Percentiles rank a stretch among this genome's conserved stretches.
Conservation (phyloP, 495 filamentous ascomycete genomes). For the Penicillium turbatum region DNA sequence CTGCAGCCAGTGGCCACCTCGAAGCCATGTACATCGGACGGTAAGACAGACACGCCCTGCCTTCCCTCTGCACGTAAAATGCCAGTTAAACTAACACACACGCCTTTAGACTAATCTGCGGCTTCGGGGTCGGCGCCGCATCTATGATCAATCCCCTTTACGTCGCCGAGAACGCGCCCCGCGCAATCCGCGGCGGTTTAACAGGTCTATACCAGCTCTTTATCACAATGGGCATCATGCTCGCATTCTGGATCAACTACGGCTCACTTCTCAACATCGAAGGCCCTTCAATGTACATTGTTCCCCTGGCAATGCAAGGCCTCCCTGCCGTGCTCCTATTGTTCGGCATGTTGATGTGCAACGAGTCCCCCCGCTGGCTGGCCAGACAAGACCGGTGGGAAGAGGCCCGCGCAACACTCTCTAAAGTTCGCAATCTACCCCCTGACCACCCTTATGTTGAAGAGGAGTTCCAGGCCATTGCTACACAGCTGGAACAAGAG, state of each 20-base stretch:
- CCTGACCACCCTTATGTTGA: slow-evolving; percentile 59
- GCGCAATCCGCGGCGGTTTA: slow-evolving; percentile 65
- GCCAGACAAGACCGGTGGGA: slow-evolving; percentile 68
- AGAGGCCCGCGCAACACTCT: slow-evolving; percentile 52
- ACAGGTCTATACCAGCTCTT: slow-evolving; percentile 71
- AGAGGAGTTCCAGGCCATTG: slow-evolving; percentile 62
- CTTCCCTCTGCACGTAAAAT: too few species aligned
- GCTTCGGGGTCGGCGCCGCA: slow-evolving; percentile 61
- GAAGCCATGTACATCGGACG: slow-evolving; percentile 60
- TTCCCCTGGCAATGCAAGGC: slow-evolving; percentile 64
- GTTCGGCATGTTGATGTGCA: slow-evolving; percentile 53
- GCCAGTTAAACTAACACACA: background rate
- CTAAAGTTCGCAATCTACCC: slow-evolving; percentile 50
- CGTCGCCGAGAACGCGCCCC: slow-evolving; percentile 62
- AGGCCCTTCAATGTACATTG: slow-evolving; percentile 55
- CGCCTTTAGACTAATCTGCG: slow-evolving; percentile 52
- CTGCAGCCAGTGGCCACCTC: slow-evolving; percentile 52
- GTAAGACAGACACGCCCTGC: slow-evolving; percentile 15
- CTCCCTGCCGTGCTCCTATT: slow-evolving; percentile 61
- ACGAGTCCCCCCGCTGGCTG: slow-evolving; percentile 69
- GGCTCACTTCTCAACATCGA: slow-evolving; percentile 49
- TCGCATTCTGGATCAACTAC: slow-evolving; percentile 67
- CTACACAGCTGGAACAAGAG: slow-evolving; percentile 63
- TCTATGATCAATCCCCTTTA: slow-evolving; percentile 61
- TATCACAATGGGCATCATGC: slow-evolving; percentile 57